Evolutionary conservation across 2,329 filamentous ascomycete genomes (phyloP).

Genomic region (Xylogone sp.): DNA sequence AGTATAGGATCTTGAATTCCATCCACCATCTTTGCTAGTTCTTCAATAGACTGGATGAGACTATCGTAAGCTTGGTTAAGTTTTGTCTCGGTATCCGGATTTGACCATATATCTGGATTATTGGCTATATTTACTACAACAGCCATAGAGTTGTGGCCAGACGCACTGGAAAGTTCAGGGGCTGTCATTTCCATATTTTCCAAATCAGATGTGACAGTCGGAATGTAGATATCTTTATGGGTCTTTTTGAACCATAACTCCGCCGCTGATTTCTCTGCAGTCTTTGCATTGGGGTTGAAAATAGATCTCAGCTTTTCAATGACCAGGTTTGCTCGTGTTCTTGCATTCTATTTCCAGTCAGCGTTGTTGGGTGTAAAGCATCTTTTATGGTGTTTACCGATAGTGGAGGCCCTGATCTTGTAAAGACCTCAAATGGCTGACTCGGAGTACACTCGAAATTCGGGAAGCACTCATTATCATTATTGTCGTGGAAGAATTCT

Average conservation of each 20-base stretch:
- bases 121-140: slow-evolving; percentile 15
- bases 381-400: slow-evolving; percentile 14
- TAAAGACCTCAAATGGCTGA: slow-evolving; percentile 19
- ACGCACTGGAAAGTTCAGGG: background rate
- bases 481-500: slow-evolving; percentile 18
- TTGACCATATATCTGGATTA: slow-evolving; percentile 10
- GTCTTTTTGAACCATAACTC: background rate
- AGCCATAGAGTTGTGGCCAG: slow-evolving; percentile 15
- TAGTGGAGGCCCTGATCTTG: slow-evolving; percentile 18
- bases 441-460: slow-evolving; percentile 23
- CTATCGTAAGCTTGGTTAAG: slow-evolving; percentile 14
- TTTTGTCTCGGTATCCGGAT: slow-evolving; percentile 10
- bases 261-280: background rate
- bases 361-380: background rate
- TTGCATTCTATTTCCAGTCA: background rate
- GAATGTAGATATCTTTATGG: background rate
- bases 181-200: slow-evolving; percentile 1
- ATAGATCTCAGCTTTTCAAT: background rate
- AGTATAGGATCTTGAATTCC: slow-evolving; percentile 10
- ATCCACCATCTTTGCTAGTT: slow-evolving; percentile 5
- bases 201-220: background rate
- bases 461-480: slow-evolving; percentile 27
- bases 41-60: slow-evolving; percentile 11
- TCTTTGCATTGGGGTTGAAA: background rate
- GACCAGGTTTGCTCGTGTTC: background rate